Percentiles rank a stretch among this genome's conserved stretches.
Conservation (phyloP, 1,284 basidiomycete species). For the Sanghuangporus sanghuang region DNA sequence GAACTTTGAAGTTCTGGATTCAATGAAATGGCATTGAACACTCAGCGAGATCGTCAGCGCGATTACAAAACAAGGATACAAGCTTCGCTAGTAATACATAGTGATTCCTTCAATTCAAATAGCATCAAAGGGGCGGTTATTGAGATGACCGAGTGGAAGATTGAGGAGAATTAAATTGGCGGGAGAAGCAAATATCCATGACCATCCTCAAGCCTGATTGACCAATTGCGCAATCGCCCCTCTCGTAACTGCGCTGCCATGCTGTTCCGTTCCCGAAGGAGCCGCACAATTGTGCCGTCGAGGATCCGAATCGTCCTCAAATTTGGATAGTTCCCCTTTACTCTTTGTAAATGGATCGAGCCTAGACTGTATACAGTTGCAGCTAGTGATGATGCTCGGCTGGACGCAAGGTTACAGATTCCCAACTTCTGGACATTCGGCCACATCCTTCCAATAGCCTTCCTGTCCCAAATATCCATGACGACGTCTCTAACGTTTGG, state of each 20-base stretch:
- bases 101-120: too few relatives aligned
- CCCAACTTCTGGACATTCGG: neutral
- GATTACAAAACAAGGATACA: too few relatives aligned
- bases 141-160: too few relatives aligned
- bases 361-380: neutral
- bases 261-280: neutral
- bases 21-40: too few relatives aligned
- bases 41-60: too few relatives aligned
- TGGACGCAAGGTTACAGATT: neutral
- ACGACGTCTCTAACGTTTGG: slow-evolving; percentile 4
- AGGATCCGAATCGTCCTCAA: slow-evolving; percentile 1
- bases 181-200: neutral
- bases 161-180: neutral
- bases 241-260: neutral
- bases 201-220: neutral
- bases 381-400: neutral
- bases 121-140: too few relatives aligned
- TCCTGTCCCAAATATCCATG: neutral
- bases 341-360: neutral
- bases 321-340: neutral
- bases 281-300: neutral
- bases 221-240: neutral
- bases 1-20: too few relatives aligned
- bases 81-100: too few relatives aligned
- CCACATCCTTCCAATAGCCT: neutral